Evolutionary conservation across 768 basidiomycete species (phyloP).

Genomic region (Mycena floridula): DNA sequence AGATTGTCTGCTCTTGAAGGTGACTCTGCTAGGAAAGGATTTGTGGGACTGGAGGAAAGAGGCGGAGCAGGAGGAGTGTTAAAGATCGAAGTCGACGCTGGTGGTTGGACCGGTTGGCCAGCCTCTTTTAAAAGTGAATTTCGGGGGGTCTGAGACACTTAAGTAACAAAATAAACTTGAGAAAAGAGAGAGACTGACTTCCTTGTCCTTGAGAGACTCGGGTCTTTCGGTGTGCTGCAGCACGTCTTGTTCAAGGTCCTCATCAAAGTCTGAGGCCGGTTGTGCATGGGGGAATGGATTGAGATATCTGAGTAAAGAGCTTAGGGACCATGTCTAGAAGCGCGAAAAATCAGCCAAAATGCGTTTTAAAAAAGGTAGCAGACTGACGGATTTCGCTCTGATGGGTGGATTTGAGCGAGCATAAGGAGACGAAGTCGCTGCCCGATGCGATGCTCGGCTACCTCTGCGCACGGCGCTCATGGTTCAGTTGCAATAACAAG

Average conservation of each 20-base stretch:
- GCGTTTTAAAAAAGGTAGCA: neutral
- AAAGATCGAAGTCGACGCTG: too few relatives aligned
- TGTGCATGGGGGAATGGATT: slow-evolving; percentile 29
- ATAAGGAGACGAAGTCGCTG: slow-evolving; percentile 59
- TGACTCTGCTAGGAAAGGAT: too few relatives aligned
- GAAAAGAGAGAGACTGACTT: too few relatives aligned
- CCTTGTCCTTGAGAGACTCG: too few relatives aligned
- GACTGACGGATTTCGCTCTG: slow-evolving; percentile 49
- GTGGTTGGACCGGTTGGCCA: too few relatives aligned
- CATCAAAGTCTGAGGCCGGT: neutral
- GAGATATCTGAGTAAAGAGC: slow-evolving; percentile 25
- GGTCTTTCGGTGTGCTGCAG: slow-evolving; percentile 32
- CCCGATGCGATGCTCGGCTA: slow-evolving; percentile 26
- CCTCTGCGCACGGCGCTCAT: too few relatives aligned
- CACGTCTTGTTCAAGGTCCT: slow-evolving; percentile 17
- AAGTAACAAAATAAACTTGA: too few relatives aligned
- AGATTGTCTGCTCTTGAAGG: neutral
- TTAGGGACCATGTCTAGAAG: slow-evolving; percentile 5
- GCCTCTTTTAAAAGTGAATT: too few relatives aligned
- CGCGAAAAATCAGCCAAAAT: slow-evolving; percentile 1
- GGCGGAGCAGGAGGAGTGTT: neutral
- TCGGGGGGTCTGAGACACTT: too few relatives aligned
- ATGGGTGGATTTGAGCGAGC: slow-evolving; percentile 29
- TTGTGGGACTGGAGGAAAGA: neutral
- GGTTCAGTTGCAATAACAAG: too few relatives aligned